Evolutionary conservation across 1,284 basidiomycete species (phyloP), one percentile per base, ranked within the genome.

Genomic region (Malassezia vespertilionis): DNA sequence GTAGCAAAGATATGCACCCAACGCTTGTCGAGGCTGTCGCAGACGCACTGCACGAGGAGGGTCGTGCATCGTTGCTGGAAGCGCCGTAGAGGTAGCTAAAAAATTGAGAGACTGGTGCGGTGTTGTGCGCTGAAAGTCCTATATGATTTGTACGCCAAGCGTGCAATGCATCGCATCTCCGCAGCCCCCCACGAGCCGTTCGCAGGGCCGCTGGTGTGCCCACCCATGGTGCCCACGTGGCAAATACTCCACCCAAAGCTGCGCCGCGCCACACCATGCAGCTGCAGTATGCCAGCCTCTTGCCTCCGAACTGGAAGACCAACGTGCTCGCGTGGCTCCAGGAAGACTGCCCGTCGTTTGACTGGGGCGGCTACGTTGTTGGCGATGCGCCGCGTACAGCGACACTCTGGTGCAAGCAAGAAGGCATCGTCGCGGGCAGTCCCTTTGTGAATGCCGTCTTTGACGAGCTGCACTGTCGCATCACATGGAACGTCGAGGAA

Each of bases 381-480:
- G 93, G 93, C 15, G 90, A 96, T 63, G 82, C 79, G 6, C 74
- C 78, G 37, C 82, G 87, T 44, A 82, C 85, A 68, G 93, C 93
- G 3, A 83, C 83, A 64, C 79, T 97, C 23, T 79, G 87, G 63
- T 89, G 89, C 47, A 97, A 93, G 73, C 82, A 55, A 45, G 59
- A 68, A 44, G 89, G 88, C 12, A 82, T 96, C 20, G 78, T 99
- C 3, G 91, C 93, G 1, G 91, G 91, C 37, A 84, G 83, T 6
- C 93, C 93, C 0, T 99, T 99, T 74, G 87, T 96, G 61, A 82
- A 86, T 33, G 88, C 96, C 72, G 80, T 97, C 37, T 97, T 97
- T 72, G 73, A 75, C 37, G 86, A 89, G 66, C 78, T 95, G 21
- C 86, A 79, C 30, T 97, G 91, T 81, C 91, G 86, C 52, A 86